Percentiles rank a stretch among this genome's conserved stretches.
Conservation (phyloP, 2,329 filamentous ascomycete genomes). For the Calonectria montana region DNA sequence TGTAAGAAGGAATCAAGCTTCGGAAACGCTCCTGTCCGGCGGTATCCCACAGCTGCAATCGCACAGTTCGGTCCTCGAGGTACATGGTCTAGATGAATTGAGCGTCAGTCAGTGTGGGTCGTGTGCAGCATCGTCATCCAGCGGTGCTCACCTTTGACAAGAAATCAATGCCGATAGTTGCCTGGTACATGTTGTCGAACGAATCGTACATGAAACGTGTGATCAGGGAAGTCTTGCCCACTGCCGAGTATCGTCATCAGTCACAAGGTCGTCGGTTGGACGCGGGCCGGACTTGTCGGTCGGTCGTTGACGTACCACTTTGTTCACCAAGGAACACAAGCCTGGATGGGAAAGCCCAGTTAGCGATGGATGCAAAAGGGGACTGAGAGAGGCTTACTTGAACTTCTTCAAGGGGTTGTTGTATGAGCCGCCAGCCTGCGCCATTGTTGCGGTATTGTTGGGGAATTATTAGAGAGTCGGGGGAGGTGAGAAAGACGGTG, state of each 20-base stretch:
- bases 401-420: constrained; percentile 99
- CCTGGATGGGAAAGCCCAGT: constrained; percentile 58
- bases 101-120: constrained; percentile 30
- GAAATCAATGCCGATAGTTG: constrained; percentile 99
- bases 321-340: constrained; percentile 98
- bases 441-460: constrained; percentile 69
- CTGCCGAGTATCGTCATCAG: constrained; percentile 60
- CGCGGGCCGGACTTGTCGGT: constrained; percentile 31
- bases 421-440: constrained; percentile 86
- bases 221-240: constrained; percentile 98
- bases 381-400: constrained; percentile 73
- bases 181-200: constrained; percentile 99
- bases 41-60: constrained; percentile 98
- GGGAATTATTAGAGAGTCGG: constrained; percentile 23
- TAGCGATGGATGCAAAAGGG: constrained; percentile 31
- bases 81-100: constrained; percentile 82
- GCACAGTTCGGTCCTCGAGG: constrained; percentile 96
- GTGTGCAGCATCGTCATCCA: constrained; percentile 22
- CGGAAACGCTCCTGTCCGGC: constrained; percentile 98
- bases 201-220: constrained; percentile 99
- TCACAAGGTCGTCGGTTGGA: constrained; percentile 24
- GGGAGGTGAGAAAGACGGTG: constrained; percentile 12
- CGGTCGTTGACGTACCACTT: constrained; percentile 76
- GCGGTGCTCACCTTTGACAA: constrained; percentile 82
- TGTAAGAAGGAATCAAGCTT: constrained; percentile 97